phyloP scores from a whole-genome alignment of 2,329 filamentous ascomycete species.

The Xylaria sp. region DNA sequence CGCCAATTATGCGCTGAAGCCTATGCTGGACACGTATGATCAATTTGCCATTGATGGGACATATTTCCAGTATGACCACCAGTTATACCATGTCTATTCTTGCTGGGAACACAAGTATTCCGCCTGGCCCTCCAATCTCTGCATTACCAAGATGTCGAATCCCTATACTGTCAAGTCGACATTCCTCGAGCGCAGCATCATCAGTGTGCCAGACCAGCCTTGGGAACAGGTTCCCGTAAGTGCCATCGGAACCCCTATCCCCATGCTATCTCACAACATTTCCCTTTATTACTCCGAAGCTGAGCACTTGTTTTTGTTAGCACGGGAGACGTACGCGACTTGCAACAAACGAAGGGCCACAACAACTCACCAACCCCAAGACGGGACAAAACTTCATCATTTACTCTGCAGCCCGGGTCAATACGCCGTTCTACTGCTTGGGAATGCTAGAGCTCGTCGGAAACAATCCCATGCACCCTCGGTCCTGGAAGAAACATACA shows the following conservation, averaged over 20 bases:
- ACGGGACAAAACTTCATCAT: slow-evolving; percentile 35
- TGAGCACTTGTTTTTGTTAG: slow-evolving; percentile 9
- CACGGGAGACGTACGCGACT: slow-evolving; percentile 33
- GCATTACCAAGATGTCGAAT: slow-evolving; percentile 34
- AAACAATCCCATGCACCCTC: slow-evolving; percentile 35
- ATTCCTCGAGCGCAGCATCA: slow-evolving; percentile 31
- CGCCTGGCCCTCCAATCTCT: slow-evolving; percentile 35
- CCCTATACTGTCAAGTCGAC: slow-evolving; percentile 34
- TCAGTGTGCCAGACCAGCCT: slow-evolving; percentile 33
- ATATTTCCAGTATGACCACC: slow-evolving; percentile 30
- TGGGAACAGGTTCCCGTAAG: slow-evolving; percentile 34
- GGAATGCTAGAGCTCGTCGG: slow-evolving; percentile 35
- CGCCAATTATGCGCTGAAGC: slow-evolving; percentile 30
- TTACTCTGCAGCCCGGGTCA: slow-evolving; percentile 35
- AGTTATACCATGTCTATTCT: slow-evolving; percentile 35
- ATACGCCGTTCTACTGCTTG: slow-evolving; percentile 36
- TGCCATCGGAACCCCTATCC: neutral
- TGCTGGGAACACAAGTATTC: slow-evolving; percentile 35
- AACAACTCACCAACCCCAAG: slow-evolving; percentile 34
- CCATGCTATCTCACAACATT: neutral
- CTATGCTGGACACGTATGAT: slow-evolving; percentile 34
- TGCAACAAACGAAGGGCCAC: slow-evolving; percentile 35
- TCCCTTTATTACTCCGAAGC: neutral
- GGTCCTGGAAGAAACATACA: slow-evolving; percentile 33
- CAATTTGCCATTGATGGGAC: slow-evolving; percentile 36